Evolutionary conservation across 2,329 filamentous ascomycete genomes (phyloP), one percentile per base, ranked within the genome.

Genomic region (Thielaviopsis populi): DNA sequence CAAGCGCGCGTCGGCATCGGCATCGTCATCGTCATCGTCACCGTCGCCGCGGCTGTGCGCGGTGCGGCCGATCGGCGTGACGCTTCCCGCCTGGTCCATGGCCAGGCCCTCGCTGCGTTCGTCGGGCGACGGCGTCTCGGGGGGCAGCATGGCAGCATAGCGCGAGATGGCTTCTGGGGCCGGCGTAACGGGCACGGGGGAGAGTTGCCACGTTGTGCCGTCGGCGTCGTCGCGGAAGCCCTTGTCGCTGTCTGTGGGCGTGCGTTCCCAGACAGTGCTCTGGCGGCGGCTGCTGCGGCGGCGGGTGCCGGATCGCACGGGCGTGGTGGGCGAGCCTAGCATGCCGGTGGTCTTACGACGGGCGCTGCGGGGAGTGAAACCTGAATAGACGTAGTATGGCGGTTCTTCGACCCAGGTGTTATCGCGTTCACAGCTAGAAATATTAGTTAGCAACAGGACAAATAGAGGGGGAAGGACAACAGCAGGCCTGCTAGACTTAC

Each of bases 291-390:
- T 63, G 0, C 77, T 74, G 69, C 80, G 83, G 17, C 61, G 56
- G 63, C 81, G 76, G 7, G 53, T 37, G 13, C 80, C 77, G 22
- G 80, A 77, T 66, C 77, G 79, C 67, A 75, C 73, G 7, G 79
- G 78, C 30, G 80, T 80, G 66, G 71, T 75, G 8, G 78, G 78
- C 0, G 74, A 63, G 68, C n/a, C 46, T 5, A 61, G 59, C 62
- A 63, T 83, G 13, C 88, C 88, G 86, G 92, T 91, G 69, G 84
- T 89, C 78, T 90, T 91, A 62, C 88, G 82, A 61, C 88, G 83
- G 8, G 86, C 86, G 19, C 87, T 86, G 1, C 87, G 85, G 19
- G 88, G 86, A 41, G 88, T 75, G 53, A 84, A 75, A 1, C 80
- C 78, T 11, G 83, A 83, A 72, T 91, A 86, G 54, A 91, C 82